A percentile compares a stretch with the other conserved stretches of the same genome.
These are phyloP conservation scores for Erodium maritimum DNA, from an alignment of 345 rosid species.

Conservation along the genomic window DNA sequence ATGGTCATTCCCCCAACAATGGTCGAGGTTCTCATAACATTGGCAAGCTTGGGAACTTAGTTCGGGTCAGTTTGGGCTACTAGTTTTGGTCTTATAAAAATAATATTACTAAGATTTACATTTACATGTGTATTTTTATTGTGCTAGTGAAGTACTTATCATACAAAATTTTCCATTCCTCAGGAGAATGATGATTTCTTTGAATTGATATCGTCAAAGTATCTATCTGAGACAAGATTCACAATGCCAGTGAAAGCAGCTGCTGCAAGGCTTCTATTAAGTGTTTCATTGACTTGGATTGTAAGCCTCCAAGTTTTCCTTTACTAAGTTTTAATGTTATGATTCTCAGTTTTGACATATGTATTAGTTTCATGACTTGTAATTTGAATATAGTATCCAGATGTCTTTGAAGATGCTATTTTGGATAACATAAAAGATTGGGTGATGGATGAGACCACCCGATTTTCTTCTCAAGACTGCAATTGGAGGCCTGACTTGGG, in stretches of 20 bases:
- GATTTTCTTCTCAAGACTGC: constrained; percentile 42
- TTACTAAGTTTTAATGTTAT: background rate
- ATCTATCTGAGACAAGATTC: constrained; percentile 63
- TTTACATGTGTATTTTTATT: background rate
- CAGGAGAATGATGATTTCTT: constrained; percentile 98
- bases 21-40: constrained; percentile 63
- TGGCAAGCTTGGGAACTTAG: constrained; percentile 66
- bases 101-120: constrained; percentile 1
- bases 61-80: constrained; percentile 39
- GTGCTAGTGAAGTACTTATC: background rate
- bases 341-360: background rate
- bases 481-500: constrained; percentile 28
- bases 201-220: constrained; percentile 79
- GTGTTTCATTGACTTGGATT: constrained; percentile 71
- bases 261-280: constrained; percentile 66
- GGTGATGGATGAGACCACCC: constrained; percentile 70
- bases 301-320: constrained; percentile 22
- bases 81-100: background rate
- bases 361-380: constrained; percentile 8
- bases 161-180: background rate
- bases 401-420: constrained; percentile 75
- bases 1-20: constrained; percentile 38
- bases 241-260: constrained; percentile 75
- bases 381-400: constrained; percentile 51
- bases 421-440: constrained; percentile 67